Conservation (phyloP, 768 basidiomycete genomes). For the Collybia mongolica region DNA sequence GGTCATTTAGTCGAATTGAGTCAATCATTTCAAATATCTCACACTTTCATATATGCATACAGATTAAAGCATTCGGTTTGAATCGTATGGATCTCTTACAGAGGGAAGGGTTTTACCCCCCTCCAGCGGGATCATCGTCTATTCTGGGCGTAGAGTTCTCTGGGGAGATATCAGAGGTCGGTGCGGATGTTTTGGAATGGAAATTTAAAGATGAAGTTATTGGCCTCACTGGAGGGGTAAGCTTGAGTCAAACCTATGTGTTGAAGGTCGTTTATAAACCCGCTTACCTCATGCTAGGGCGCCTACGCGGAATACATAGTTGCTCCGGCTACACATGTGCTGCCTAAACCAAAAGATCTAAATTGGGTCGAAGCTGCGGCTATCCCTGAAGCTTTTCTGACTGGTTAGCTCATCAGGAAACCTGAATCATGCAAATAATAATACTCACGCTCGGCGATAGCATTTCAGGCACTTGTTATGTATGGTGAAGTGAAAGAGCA, state of each 20-base stretch:
- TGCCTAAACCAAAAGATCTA: conserved; percentile 72
- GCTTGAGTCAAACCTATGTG: conserved; percentile 17
- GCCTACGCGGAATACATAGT: conserved; percentile 89
- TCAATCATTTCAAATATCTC: background rate
- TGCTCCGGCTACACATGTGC: conserved; percentile 61
- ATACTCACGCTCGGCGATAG: conserved; percentile 20
- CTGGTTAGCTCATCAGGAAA: conserved; percentile 44
- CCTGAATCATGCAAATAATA: background rate
- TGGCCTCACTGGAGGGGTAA: conserved; percentile 78
- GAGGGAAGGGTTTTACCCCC: conserved; percentile 70
- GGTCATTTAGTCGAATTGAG: conserved; percentile 35
- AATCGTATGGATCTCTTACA: conserved; percentile 86
- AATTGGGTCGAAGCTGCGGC: conserved; percentile 85
- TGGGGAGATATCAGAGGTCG: conserved; percentile 57
- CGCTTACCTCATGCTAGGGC: conserved; percentile 52
- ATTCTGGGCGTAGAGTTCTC: conserved; percentile 91
- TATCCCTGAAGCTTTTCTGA: conserved; percentile 87
- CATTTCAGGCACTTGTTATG: conserved; percentile 52
- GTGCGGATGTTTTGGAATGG: conserved; percentile 51
- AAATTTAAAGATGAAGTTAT: conserved; percentile 70
- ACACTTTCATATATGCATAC: background rate
- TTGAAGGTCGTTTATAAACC: conserved; percentile 4
- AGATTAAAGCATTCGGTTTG: conserved; percentile 85
- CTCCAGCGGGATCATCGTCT: conserved; percentile 70
- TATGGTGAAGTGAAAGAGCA: conserved; percentile 67